Conservation (phyloP, 2,329 filamentous ascomycete species). For the Hymenoscyphus occultus region DNA sequence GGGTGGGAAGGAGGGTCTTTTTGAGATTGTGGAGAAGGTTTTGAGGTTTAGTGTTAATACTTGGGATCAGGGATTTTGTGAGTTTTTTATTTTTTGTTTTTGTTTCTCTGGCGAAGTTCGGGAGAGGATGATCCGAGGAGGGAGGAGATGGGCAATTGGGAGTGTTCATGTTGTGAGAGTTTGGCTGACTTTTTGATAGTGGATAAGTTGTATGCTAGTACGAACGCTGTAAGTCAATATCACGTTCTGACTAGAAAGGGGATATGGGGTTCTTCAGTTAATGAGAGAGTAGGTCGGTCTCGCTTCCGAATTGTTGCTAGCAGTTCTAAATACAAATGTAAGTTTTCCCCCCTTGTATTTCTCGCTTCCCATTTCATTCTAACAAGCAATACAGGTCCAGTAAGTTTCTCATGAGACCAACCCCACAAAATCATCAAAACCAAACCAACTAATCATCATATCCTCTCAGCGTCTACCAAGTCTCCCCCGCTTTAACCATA, state of each 20-base stretch:
- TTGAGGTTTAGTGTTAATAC: slow-evolving; percentile 91
- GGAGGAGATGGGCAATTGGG: too few relatives aligned
- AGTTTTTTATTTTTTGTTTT: background rate
- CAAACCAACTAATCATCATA: too few relatives aligned
- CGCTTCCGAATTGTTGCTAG: slow-evolving; percentile 78
- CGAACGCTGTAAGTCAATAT: slow-evolving; percentile 63
- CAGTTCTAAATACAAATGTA: slow-evolving; percentile 86
- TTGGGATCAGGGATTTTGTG: slow-evolving; percentile 87
- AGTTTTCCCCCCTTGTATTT: slow-evolving; percentile 29
- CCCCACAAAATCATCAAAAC: slow-evolving; percentile 8
- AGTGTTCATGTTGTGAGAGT: too few relatives aligned
- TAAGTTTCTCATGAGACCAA: background rate
- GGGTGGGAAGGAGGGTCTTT: slow-evolving; percentile 68
- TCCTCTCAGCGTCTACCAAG: slow-evolving; percentile 84
- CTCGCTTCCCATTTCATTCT: background rate
- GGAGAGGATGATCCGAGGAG: background rate
- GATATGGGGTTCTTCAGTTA: slow-evolving; percentile 6
- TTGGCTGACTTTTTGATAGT: slow-evolving; percentile 38
- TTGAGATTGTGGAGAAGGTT: slow-evolving; percentile 67
- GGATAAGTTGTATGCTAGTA: slow-evolving; percentile 91
- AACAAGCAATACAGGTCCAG: background rate
- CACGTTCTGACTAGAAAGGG: background rate
- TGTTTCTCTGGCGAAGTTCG: background rate
- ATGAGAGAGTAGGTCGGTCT: slow-evolving; percentile 62
- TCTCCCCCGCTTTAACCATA: slow-evolving; percentile 82